phyloP scores from a whole-genome alignment of 441 rosid genomes.

The Erodium moschatum region DNA sequence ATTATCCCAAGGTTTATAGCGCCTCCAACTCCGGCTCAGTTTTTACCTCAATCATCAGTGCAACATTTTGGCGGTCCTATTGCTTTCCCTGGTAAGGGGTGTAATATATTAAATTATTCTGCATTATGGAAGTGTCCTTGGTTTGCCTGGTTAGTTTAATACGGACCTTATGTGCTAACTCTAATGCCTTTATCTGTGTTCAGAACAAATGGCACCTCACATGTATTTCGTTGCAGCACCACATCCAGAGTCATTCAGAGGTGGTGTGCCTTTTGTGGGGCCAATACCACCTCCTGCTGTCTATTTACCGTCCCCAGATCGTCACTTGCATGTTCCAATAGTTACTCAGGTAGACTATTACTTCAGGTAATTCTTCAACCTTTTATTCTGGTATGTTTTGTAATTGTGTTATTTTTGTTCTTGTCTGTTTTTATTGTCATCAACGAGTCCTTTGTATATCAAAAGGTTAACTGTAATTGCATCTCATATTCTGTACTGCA shows the following conservation, averaged over 20 bases:
- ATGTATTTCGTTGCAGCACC: slow-evolving; percentile 41
- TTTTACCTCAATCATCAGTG: slow-evolving; percentile 41
- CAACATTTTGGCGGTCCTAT: slow-evolving; percentile 45
- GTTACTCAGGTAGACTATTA: slow-evolving; percentile 66
- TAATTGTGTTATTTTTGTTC: slow-evolving; percentile 10
- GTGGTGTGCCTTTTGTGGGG: slow-evolving; percentile 33
- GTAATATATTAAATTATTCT: slow-evolving; percentile 13
- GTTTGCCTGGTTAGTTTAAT: background rate
- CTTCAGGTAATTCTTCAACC: slow-evolving; percentile 52
- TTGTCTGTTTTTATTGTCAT: slow-evolving; percentile 8
- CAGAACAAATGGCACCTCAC: slow-evolving; percentile 41
- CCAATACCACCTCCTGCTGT: slow-evolving; percentile 38
- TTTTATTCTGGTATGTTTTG: slow-evolving; percentile 11
- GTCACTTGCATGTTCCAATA: slow-evolving; percentile 44
- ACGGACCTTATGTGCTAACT: slow-evolving; percentile 13
- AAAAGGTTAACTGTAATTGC: no score
- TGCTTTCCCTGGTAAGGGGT: slow-evolving; percentile 56
- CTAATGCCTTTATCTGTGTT: slow-evolving; percentile 23
- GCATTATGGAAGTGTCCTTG: slow-evolving; percentile 5
- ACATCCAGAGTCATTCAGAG: slow-evolving; percentile 34
- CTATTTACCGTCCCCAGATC: slow-evolving; percentile 42
- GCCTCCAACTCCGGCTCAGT: slow-evolving; percentile 36
- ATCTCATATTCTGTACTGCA: slow-evolving; percentile 35
- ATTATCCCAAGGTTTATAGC: slow-evolving; percentile 41
- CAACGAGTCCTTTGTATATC: background rate